Conservation (phyloP, 352 stramenopile species). For the Phytopythium litorale region DNA sequence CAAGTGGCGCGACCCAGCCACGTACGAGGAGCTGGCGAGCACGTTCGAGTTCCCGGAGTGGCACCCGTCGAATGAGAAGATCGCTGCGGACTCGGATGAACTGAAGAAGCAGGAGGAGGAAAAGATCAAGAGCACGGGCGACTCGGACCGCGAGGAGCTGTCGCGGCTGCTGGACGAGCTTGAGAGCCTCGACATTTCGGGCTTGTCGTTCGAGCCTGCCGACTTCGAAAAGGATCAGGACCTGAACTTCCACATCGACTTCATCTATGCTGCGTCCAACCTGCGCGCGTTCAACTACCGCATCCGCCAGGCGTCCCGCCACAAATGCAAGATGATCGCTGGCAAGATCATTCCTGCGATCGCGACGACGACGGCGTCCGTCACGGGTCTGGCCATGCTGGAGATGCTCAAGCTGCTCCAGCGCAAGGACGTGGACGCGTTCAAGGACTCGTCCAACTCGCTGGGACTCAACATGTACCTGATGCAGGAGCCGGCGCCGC, state of each 20-base stretch:
- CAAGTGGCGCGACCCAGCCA: conserved; percentile 61
- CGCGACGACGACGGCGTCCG: conserved; percentile 99
- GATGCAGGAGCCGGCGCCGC: conserved; percentile 84
- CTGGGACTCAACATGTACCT: conserved; percentile 92
- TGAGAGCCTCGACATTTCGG: conserved; percentile 45
- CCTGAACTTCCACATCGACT: conserved; percentile 95
- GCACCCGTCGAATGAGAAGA: conserved; percentile 76
- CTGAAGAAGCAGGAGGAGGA: conserved; percentile 65
- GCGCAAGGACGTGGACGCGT: conserved; percentile 84
- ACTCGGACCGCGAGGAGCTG: conserved; percentile 68
- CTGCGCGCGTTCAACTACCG: conserved; percentile 91
- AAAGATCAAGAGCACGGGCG: conserved; percentile 56
- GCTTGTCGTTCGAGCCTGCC: conserved; percentile 65
- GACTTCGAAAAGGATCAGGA: conserved; percentile 99
- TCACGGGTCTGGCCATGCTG: conserved; percentile 95
- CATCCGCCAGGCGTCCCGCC: conserved; percentile 74
- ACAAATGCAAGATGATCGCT: conserved; percentile 98
- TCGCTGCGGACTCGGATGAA: conserved; percentile 67
- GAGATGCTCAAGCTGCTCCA: conserved; percentile 89
- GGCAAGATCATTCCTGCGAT: conserved; percentile 99
- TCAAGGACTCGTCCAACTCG: conserved; percentile 92
- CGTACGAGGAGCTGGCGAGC: conserved; percentile 47
- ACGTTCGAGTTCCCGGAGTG: conserved; percentile 43
- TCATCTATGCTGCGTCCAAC: conserved; percentile 98
- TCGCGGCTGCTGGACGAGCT: conserved; percentile 65